phyloP scores from a whole-genome alignment of 1,139 yeast genomes.

The Scheffersomyces cryptocercus region DNA sequence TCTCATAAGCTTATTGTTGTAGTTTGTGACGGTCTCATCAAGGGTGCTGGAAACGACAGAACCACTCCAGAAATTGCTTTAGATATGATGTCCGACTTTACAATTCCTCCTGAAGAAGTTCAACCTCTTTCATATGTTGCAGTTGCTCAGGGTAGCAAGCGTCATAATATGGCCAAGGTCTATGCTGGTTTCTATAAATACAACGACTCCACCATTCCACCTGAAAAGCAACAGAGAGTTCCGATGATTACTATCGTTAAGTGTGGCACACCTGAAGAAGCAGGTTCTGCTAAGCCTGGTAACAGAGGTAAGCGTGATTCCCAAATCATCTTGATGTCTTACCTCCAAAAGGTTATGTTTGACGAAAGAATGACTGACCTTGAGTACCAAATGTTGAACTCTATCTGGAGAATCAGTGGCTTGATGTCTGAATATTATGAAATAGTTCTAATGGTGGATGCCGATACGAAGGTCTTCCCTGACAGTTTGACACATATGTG shows the following conservation, averaged over 20 bases:
- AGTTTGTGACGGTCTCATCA: slow-evolving; percentile 90
- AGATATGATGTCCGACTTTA: slow-evolving; percentile 85
- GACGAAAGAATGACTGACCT: slow-evolving; percentile 97
- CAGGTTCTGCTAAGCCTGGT: slow-evolving; percentile 83
- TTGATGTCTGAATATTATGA: slow-evolving; percentile 87
- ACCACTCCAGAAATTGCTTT: slow-evolving; percentile 89
- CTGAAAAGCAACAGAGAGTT: slow-evolving; percentile 83
- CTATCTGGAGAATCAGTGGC: slow-evolving; percentile 87
- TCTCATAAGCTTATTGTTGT: slow-evolving; percentile 85
- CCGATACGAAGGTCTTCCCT: slow-evolving; percentile 90
- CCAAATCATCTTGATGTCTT: slow-evolving; percentile 90
- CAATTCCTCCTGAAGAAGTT: slow-evolving; percentile 70
- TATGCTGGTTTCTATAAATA: slow-evolving; percentile 89
- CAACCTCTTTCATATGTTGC: slow-evolving; percentile 86
- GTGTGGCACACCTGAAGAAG: slow-evolving; percentile 91
- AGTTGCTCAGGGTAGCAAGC: slow-evolving; percentile 87
- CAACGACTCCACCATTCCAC: slow-evolving; percentile 69
- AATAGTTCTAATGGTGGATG: slow-evolving; percentile 90
- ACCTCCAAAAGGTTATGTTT: slow-evolving; percentile 86
- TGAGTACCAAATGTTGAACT: slow-evolving; percentile 77
- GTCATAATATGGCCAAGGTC: slow-evolving; percentile 98
- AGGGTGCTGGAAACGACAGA: slow-evolving; percentile 86
- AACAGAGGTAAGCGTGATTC: slow-evolving; percentile 98
- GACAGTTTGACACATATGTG: slow-evolving; percentile 91
- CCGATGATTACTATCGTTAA: slow-evolving; percentile 84